phyloP scores from a whole-genome alignment of 257 asterid species.

The Lithospermum erythrorhizon region DNA sequence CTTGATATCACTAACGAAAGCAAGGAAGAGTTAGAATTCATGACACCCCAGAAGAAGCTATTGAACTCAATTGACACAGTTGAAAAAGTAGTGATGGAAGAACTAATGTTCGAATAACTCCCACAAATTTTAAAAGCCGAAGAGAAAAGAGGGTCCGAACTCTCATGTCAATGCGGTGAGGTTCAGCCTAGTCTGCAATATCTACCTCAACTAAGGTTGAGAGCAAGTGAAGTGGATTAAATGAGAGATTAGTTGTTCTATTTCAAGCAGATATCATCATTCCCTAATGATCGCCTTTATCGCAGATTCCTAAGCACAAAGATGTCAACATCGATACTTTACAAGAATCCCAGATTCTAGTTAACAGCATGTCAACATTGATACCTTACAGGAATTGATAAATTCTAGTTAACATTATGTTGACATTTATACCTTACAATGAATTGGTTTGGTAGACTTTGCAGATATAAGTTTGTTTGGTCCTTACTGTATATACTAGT shows the following conservation, averaged over 20 bases:
- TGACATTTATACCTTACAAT: background rate
- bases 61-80: constrained; percentile 57
- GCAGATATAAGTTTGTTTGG: too few relatives aligned
- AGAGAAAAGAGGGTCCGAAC: constrained; percentile 52
- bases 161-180: constrained; percentile 67
- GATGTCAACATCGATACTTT: too few relatives aligned
- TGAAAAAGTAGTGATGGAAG: constrained; percentile 64
- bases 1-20: constrained; percentile 40
- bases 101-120: constrained; percentile 55
- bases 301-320: background rate
- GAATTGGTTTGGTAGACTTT: constrained; percentile 5
- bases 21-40: constrained; percentile 26
- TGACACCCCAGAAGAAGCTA: constrained; percentile 63
- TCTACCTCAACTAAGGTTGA: constrained; percentile 59
- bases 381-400: constrained; percentile 12
- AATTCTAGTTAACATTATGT: constrained; percentile 29
- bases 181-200: background rate
- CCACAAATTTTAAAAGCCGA: constrained; percentile 46
- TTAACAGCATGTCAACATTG: constrained; percentile 21
- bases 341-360: constrained; percentile 18
- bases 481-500: too few relatives aligned
- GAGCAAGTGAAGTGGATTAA: constrained; percentile 11
- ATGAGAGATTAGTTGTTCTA: too few relatives aligned
- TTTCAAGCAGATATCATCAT: too few relatives aligned
- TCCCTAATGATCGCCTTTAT: constrained; percentile 32